These are phyloP conservation scores for Phialemonium atrogriseum DNA, from an alignment of 2,329 filamentous ascomycete species.

Conservation along the genomic window DNA sequence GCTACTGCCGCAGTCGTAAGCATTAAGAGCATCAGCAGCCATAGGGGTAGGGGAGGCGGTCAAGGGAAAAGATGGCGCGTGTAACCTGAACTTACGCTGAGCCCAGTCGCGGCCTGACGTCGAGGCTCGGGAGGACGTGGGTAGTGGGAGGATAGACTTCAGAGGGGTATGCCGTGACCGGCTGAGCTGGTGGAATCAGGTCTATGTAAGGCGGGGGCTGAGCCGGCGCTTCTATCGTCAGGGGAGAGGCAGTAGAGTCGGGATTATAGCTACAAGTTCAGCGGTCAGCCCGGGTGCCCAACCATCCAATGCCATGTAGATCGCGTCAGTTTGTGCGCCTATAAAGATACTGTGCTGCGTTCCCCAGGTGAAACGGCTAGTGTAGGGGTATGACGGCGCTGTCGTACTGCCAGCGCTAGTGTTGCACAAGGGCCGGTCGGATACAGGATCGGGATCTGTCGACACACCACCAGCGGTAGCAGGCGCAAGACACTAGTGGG, in stretches of 20 bases:
- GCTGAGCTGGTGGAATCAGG: conserved; percentile 42
- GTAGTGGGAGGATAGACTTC: conserved; percentile 39
- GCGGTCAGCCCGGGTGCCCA: conserved; percentile 21
- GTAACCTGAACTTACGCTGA: conserved; percentile 49
- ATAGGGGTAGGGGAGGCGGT: conserved; percentile 3
- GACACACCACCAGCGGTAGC: conserved; percentile 27
- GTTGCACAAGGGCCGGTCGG: conserved; percentile 34
- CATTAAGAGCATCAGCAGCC: conserved; percentile 6
- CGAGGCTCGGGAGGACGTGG: conserved; percentile 37
- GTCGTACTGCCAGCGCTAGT: conserved; percentile 36
- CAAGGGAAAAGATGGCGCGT: too few species aligned
- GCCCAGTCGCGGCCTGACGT: conserved; percentile 45
- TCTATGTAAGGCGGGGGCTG: conserved; percentile 42
- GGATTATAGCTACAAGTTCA: conserved; percentile 41
- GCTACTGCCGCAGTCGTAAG: conserved; percentile 34
- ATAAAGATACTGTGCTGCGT: conserved; percentile 20
- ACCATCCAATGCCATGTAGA: conserved; percentile 13
- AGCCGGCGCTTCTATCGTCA: conserved; percentile 43
- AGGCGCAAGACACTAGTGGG: conserved; percentile 21
- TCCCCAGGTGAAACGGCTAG: conserved; percentile 22
- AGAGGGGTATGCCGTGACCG: conserved; percentile 38
- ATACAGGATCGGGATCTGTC: conserved; percentile 30
- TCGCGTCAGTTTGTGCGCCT: too few species aligned
- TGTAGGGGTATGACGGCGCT: conserved; percentile 20
- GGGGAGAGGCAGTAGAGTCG: conserved; percentile 41